These are phyloP conservation scores for Phytophthora ramorum DNA, from an alignment of 352 stramenopile genomes.

Conservation along the genomic window DNA sequence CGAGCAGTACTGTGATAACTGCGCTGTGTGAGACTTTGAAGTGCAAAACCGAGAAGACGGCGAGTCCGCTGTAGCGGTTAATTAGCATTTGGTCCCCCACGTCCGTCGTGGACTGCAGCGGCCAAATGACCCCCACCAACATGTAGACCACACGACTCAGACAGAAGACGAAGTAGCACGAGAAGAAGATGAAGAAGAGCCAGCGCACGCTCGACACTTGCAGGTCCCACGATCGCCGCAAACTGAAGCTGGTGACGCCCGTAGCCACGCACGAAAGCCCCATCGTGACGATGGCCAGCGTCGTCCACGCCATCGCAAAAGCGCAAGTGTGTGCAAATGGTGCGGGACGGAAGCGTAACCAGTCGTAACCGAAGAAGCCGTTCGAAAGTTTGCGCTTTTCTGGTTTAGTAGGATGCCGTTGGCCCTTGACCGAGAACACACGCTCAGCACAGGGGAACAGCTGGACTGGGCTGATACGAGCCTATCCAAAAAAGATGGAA, in stretches of 20 bases:
- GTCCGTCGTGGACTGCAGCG: conserved; percentile 25
- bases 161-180: conserved; percentile 48
- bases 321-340: neutral
- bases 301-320: conserved; percentile 39
- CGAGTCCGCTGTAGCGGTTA: conserved; percentile 41
- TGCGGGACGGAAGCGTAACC: conserved; percentile 1
- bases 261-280: conserved; percentile 44
- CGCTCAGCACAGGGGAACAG: neutral
- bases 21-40: conserved; percentile 45
- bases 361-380: conserved; percentile 17
- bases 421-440: neutral
- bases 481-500: no score
- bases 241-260: conserved; percentile 45
- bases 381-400: conserved; percentile 26
- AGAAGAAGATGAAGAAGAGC: conserved; percentile 70
- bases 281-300: conserved; percentile 37
- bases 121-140: conserved; percentile 33
- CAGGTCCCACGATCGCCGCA: conserved; percentile 53
- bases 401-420: conserved; percentile 23
- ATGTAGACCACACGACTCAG: conserved; percentile 45
- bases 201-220: conserved; percentile 64
- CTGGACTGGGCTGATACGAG: no score
- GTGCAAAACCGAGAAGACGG: conserved; percentile 47
- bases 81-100: conserved; percentile 10
- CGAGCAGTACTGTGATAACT: conserved; percentile 34